Evolutionary conservation across 2,329 filamentous ascomycete genomes (phyloP), one percentile per base, ranked within the genome.

Genomic region (Sporothrix pseudoabietina): DNA sequence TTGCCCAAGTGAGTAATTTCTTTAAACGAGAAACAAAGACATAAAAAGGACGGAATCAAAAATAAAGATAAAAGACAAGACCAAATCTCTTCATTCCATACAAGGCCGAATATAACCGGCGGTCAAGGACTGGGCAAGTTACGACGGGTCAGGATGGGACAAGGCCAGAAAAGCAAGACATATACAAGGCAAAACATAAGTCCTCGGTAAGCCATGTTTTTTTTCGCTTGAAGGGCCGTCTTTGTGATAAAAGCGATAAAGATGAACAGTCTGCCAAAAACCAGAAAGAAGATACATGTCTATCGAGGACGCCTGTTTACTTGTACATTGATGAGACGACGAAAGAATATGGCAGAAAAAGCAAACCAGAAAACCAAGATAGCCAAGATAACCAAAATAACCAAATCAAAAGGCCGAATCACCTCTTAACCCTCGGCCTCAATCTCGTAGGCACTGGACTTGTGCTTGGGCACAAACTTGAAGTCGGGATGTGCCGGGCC

Each of bases 391-490:
- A 22, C 10, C 35, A 22, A 26, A 22, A 44, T 5, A 14, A 41
- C 19, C 19, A 44, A 41, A 41, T 4, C 10, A 6, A 3, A 12
- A n/a, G 44, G 44, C 3, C 19, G 19, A 49, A 52, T 2, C 32
- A 4, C 39, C n/a, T 12, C 41, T 19, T 65, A 74, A 12, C 75
- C 75, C 66, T 75, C 69, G 3, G 61, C 91, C 81, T 94, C 93
- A 68, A 92, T 90, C 78, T 94, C 92, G 80, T 97, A 97, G 71
- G 91, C 89, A 80, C 97, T 97, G 65, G 93, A 96, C 85, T 97
- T 98, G 85, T 99, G 96, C 86, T 99, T 99, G 3, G 96, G 96
- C 83, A 95, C 90, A 83, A 98, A 99, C 77, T 92, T 91, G 87
- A 98, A 99, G 78, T 93, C 91, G 54, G 92, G 90, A 77, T 97